Evolutionary conservation across 345 rosid species (phyloP).

Genomic region (Raphanus raphanistrum): DNA sequence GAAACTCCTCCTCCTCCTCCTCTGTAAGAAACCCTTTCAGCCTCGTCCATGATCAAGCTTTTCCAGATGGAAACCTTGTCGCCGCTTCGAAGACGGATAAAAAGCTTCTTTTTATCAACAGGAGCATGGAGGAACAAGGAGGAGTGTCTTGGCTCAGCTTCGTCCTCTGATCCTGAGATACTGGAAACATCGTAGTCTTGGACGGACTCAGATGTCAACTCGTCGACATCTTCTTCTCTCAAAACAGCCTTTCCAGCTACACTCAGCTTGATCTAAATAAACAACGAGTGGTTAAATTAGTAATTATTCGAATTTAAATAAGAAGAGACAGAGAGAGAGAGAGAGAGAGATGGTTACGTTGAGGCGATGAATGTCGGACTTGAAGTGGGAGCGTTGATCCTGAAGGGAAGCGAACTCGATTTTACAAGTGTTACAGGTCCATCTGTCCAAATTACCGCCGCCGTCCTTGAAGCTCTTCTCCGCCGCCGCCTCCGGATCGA

Average conservation of each 20-base stretch:
- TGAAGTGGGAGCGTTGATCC: slow-evolving; percentile 90
- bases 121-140: slow-evolving; percentile 25
- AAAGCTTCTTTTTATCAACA: slow-evolving; percentile 59
- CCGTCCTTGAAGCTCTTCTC: slow-evolving; percentile 38
- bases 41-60: slow-evolving; percentile 62
- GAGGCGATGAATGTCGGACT: slow-evolving; percentile 85
- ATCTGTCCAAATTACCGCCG: slow-evolving; percentile 48
- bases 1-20: slow-evolving; percentile 34
- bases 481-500: slow-evolving; percentile 39
- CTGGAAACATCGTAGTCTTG: slow-evolving; percentile 84
- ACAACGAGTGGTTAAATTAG: neutral
- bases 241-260: slow-evolving; percentile 73
- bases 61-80: slow-evolving; percentile 79
- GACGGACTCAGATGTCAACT: slow-evolving; percentile 64
- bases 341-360: slow-evolving; percentile 45
- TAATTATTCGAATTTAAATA: neutral
- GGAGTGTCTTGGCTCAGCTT: slow-evolving; percentile 48
- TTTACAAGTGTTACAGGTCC: slow-evolving; percentile 91
- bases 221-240: slow-evolving; percentile 88
- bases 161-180: slow-evolving; percentile 97
- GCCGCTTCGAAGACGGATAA: slow-evolving; percentile 61
- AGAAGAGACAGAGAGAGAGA: too few species aligned
- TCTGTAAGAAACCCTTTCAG: slow-evolving; percentile 51
- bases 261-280: slow-evolving; percentile 68
- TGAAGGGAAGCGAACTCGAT: slow-evolving; percentile 77